These are phyloP conservation scores for Scalesia atractyloides DNA, from an alignment of 129 eudicot species.

Conservation along the genomic window DNA sequence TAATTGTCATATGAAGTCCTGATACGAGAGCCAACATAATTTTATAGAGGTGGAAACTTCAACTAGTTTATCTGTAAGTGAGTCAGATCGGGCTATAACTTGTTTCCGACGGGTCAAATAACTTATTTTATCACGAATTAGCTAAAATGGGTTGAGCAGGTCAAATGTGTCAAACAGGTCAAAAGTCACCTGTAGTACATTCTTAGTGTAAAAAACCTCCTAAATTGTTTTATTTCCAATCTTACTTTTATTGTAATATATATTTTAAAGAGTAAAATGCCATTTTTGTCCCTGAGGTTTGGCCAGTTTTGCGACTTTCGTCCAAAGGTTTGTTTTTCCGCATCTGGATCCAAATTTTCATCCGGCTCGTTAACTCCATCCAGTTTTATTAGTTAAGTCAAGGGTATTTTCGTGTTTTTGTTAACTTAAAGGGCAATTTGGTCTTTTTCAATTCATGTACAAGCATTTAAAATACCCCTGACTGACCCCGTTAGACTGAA, in stretches of 20 bases:
- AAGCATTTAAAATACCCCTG: too few species aligned
- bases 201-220: background rate
- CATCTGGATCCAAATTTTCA: too few species aligned
- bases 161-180: background rate
- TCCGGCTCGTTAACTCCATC: too few species aligned
- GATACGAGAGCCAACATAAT: slow-evolving; percentile 13
- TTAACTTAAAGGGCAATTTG: too few species aligned
- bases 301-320: too few species aligned
- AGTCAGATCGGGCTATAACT: background rate
- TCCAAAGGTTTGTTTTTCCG: too few species aligned
- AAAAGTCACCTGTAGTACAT: background rate
- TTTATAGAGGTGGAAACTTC: slow-evolving; percentile 8
- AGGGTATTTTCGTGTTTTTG: too few species aligned
- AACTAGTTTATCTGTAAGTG: background rate
- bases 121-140: background rate
- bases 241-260: background rate
- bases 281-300: too few species aligned
- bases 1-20: slow-evolving; percentile 22
- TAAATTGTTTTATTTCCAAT: background rate
- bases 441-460: too few species aligned
- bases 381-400: too few species aligned
- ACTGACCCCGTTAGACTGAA: too few species aligned
- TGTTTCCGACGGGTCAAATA: slow-evolving; percentile 1
- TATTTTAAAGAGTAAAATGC: too few species aligned
- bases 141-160: slow-evolving; percentile 2